Conservation (phyloP, 139 green algal genomes). For the Tetradesmus obliquus region DNA sequence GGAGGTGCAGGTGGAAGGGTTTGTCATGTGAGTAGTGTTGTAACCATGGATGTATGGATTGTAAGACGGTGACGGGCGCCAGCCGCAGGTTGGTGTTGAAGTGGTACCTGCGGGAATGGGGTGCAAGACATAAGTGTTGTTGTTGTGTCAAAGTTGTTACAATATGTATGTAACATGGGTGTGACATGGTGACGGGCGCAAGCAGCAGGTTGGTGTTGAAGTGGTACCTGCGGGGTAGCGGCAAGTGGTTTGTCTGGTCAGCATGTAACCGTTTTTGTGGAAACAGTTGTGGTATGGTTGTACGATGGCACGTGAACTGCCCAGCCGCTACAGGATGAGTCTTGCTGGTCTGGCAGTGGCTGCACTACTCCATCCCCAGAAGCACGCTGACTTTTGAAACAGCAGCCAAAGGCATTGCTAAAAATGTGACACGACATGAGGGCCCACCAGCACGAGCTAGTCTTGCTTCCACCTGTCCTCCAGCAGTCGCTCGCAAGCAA, state of each 20-base stretch:
- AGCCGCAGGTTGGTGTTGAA: constrained; percentile 81
- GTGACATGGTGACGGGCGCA: constrained; percentile 59
- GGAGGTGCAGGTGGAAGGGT: not conserved
- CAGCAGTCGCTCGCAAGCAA: constrained; percentile 64
- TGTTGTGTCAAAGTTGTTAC: not conserved
- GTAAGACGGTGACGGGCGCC: constrained; percentile 57
- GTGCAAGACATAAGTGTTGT: not conserved
- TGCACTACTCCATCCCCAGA: no score
- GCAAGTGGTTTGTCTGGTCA: not conserved
- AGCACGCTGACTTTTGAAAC: no score
- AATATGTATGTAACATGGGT: not conserved
- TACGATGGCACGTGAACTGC: no score
- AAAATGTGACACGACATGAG: no score
- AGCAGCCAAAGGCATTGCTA: no score
- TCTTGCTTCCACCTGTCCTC: constrained; percentile 68
- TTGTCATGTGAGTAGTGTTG: not conserved
- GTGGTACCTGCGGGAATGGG: constrained; percentile 68
- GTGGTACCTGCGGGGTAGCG: constrained; percentile 69
- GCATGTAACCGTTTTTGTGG: no score
- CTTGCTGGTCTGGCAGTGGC: no score
- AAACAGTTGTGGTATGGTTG: no score
- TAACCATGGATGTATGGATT: not conserved
- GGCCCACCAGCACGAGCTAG: no score
- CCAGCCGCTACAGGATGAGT: no score
- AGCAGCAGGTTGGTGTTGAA: constrained; percentile 82